phyloP scores from a whole-genome alignment of 2,329 filamentous ascomycete genomes.

The Rhynchosporium secalis region DNA sequence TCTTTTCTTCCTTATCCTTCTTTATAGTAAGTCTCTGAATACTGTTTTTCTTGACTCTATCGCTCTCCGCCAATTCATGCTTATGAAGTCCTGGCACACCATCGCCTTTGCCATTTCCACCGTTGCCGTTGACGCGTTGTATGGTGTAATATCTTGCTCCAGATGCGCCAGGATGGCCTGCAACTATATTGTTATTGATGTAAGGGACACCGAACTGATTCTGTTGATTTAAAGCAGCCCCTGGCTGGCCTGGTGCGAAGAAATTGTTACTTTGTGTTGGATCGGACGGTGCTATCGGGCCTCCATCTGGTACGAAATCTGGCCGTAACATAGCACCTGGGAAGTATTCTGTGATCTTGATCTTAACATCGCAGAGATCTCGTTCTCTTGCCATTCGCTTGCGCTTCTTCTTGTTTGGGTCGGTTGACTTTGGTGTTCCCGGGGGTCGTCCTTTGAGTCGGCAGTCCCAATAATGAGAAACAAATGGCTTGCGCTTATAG shows the following conservation, averaged over 20 bases:
- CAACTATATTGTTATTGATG: slow-evolving; percentile 43
- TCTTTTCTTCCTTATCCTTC: slow-evolving; percentile 65
- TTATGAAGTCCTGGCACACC: slow-evolving; percentile 72
- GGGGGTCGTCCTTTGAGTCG: slow-evolving; percentile 76
- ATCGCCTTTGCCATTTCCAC: slow-evolving; percentile 70
- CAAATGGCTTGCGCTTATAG: slow-evolving; percentile 80
- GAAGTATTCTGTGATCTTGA: slow-evolving; percentile 81
- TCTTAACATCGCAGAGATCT: slow-evolving; percentile 83
- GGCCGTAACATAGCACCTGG: slow-evolving; percentile 48
- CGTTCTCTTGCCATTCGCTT: slow-evolving; percentile 73
- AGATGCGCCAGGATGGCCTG: slow-evolving; percentile 48
- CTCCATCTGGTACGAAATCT: slow-evolving; percentile 38
- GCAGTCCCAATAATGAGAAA: slow-evolving; percentile 85
- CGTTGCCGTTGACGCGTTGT: slow-evolving; percentile 75
- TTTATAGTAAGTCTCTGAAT: slow-evolving; percentile 66
- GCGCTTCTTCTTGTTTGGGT: slow-evolving; percentile 79
- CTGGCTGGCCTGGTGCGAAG: slow-evolving; percentile 36
- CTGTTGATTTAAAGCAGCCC: slow-evolving; percentile 29
- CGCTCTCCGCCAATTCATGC: slow-evolving; percentile 71
- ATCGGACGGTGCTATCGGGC: slow-evolving; percentile 27
- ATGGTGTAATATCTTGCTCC: slow-evolving; percentile 69
- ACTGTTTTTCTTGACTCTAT: slow-evolving; percentile 79
- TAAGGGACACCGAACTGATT: slow-evolving; percentile 47
- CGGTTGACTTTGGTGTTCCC: slow-evolving; percentile 75
- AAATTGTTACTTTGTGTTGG: slow-evolving; percentile 34